Evolutionary conservation across 768 basidiomycete species (phyloP), one percentile per base, ranked within the genome.

Genomic region (Tulasnella calospora): DNA sequence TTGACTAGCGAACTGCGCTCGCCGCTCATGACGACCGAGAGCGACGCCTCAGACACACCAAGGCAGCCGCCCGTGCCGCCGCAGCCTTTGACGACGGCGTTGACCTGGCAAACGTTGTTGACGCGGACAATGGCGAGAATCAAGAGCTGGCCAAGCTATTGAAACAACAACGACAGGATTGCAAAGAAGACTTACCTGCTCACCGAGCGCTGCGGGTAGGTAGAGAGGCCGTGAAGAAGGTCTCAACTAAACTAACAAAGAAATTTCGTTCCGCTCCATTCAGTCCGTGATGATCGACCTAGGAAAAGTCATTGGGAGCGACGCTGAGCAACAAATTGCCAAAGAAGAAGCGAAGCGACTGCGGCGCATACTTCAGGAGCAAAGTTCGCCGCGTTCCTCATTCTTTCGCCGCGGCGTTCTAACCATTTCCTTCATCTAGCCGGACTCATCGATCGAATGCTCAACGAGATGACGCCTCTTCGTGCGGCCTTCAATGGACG

Each of bases 401-500:
- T 41, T 76, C 30, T 41, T 40, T 61, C 15, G 10, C 51, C 23
- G 30, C 19, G 19, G 27, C 3, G 67, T 23, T 33, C 55, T 79
- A 19, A 74, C 36, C 15, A 17, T 80, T 79, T 46, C 77, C 78
- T 51, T 67, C 23, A 79, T 80, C 72, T 80, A 93, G 92, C 82
- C 73, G 85, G 84, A 40, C 83, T 90, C 61, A 89, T 89, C 82
- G 90, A 91, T 61, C 90, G 89, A 80, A 84, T 96, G 38, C 91
- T 94, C 51, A 86, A 88, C 21, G 95, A 97, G 82, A 85, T 96
- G 13, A 86, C 88, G 15, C 83, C 89, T 13, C 88, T 95, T 75
- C 89, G 94, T 27, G 92, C 89, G 82, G 91, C 89, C 0, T 97
- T 96, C 84, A 95, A 89, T 73, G 88, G 88, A 71, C 87, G 89